phyloP scores from a whole-genome alignment of 2,329 filamentous ascomycete genomes.

The Pezicula radicicola region DNA sequence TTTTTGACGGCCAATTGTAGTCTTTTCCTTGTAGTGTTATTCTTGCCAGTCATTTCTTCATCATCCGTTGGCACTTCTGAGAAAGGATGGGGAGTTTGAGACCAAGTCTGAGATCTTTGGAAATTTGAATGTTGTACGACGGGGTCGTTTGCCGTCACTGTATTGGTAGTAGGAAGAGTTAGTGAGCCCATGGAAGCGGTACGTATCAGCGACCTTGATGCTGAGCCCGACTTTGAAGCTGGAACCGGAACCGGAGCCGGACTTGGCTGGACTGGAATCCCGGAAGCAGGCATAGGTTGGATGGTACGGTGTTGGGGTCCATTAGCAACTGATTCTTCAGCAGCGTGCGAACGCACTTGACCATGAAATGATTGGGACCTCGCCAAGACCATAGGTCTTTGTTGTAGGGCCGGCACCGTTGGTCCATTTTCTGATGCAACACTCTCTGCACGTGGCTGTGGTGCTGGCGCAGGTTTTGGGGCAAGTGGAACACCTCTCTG shows the following conservation, averaged over 20 bases:
- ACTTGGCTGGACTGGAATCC: not conserved
- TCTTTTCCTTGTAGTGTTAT: conserved; percentile 46
- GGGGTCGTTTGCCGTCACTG: conserved; percentile 50
- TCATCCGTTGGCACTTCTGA: conserved; percentile 27
- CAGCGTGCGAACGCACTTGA: not conserved
- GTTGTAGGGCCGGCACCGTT: not conserved
- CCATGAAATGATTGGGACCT: not conserved
- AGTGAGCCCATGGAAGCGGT: conserved; percentile 28
- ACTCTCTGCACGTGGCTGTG: conserved; percentile 25
- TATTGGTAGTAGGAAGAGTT: conserved; percentile 20
- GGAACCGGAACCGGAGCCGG: conserved; percentile 6
- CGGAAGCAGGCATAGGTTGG: not conserved
- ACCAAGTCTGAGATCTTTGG: conserved; percentile 39
- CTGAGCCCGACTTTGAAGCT: conserved; percentile 34
- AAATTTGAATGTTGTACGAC: conserved; percentile 35
- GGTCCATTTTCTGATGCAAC: conserved; percentile 26
- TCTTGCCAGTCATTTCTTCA: conserved; percentile 26
- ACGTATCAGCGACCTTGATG: conserved; percentile 32
- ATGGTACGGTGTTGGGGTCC: not conserved
- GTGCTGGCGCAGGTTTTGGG: conserved; percentile 32
- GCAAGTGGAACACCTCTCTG: conserved; percentile 22
- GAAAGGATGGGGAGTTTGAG: conserved; percentile 40
- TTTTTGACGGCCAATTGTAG: conserved; percentile 64
- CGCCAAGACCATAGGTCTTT: conserved; percentile 16
- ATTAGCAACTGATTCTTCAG: not conserved